These are phyloP conservation scores for Dalbergia oliveri DNA, from an alignment of 306 rosid genomes.

Conservation along the genomic window DNA sequence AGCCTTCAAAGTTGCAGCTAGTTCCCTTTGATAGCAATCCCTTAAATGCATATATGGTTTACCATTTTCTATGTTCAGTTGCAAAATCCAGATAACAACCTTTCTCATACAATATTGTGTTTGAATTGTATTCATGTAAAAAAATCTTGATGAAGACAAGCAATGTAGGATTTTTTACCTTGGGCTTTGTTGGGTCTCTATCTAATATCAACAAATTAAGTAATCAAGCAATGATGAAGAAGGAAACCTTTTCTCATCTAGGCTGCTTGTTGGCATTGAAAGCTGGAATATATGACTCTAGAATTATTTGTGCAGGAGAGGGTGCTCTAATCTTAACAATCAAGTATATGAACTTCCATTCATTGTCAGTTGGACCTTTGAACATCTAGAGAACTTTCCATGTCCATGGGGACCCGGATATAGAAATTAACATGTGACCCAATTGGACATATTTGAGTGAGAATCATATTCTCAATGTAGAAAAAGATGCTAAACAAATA, in stretches of 20 bases:
- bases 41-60: too few species aligned
- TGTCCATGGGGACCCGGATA: conserved; percentile 89
- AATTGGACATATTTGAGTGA: conserved; percentile 31
- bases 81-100: too few species aligned
- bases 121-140: too few species aligned
- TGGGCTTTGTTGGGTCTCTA: background rate
- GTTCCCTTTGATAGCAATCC: too few species aligned
- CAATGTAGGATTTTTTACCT: too few species aligned
- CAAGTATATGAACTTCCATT: conserved; percentile 87
- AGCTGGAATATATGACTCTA: conserved; percentile 91
- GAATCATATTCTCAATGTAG: conserved; percentile 24
- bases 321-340: conserved; percentile 88
- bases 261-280: conserved; percentile 50
- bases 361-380: conserved; percentile 71
- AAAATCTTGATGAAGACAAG: too few species aligned
- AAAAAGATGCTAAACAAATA: conserved; percentile 25
- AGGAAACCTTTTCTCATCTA: conserved; percentile 48
- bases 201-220: conserved; percentile 45
- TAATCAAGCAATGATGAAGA: conserved; percentile 46
- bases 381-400: conserved; percentile 89
- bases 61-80: too few species aligned
- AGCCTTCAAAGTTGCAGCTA: too few species aligned
- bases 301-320: conserved; percentile 74
- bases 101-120: too few species aligned
- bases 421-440: conserved; percentile 79